Percentiles rank a stretch among this genome's conserved stretches.
Conservation (phyloP, 306 rosid genomes). For the Trifolium subterraneum region DNA sequence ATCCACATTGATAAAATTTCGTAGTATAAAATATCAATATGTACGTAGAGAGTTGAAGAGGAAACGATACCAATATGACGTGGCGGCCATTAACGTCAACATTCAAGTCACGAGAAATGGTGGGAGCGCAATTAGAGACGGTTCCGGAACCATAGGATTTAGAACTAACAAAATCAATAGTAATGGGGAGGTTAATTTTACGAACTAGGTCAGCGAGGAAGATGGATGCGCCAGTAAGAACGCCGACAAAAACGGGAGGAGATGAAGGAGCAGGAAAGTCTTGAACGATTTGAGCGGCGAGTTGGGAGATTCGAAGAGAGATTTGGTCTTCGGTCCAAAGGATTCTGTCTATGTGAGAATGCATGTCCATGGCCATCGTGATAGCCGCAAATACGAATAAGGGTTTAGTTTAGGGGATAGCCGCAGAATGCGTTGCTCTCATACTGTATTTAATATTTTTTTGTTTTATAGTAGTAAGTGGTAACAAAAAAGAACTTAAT, state of each 20-base stretch:
- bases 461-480: no score
- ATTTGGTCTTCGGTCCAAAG: constrained; percentile 76
- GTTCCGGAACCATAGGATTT: constrained; percentile 83
- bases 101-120: constrained; percentile 67
- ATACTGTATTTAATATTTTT: no score
- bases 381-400: background rate
- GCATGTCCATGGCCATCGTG: constrained; percentile 17
- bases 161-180: constrained; percentile 71
- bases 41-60: background rate
- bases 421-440: no score
- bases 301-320: constrained; percentile 64
- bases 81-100: constrained; percentile 66
- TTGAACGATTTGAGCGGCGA: constrained; percentile 63
- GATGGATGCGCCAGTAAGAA: constrained; percentile 83
- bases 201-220: constrained; percentile 89
- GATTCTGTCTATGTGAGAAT: constrained; percentile 63
- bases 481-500: no score
- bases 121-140: constrained; percentile 61
- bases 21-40: no score
- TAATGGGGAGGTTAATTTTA: constrained; percentile 58
- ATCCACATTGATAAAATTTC: no score
- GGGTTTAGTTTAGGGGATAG: background rate
- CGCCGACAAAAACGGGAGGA: constrained; percentile 72
- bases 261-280: constrained; percentile 47
- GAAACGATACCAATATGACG: constrained; percentile 63